phyloP scores from a whole-genome alignment of 1,284 basidiomycete genomes.

The Ustilago shanxiensis region DNA sequence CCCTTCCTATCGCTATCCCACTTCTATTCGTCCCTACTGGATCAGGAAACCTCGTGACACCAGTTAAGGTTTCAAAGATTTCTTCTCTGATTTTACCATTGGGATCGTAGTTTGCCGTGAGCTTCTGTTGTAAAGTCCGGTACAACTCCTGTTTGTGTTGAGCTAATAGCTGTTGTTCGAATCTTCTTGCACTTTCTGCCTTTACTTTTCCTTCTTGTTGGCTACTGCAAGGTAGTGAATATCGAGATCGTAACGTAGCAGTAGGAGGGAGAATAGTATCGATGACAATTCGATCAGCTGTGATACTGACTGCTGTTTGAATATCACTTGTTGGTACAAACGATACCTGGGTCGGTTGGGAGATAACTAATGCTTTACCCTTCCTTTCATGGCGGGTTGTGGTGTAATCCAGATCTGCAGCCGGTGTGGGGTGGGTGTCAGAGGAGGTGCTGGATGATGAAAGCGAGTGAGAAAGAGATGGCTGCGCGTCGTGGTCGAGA shows the following conservation, averaged over 20 bases:
- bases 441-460: background rate
- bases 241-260: slow-evolving; percentile 6
- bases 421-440: background rate
- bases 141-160: slow-evolving; percentile 25
- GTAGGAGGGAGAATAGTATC: slow-evolving; percentile 59
- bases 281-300: slow-evolving; percentile 50
- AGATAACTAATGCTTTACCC: slow-evolving; percentile 29
- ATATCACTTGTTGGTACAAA: slow-evolving; percentile 56
- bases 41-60: slow-evolving; percentile 33
- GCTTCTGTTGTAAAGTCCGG: background rate
- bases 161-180: slow-evolving; percentile 1
- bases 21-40: slow-evolving; percentile 16
- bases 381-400: slow-evolving; percentile 2
- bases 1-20: background rate
- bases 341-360: slow-evolving; percentile 40
- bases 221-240: background rate
- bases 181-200: background rate
- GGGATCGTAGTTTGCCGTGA: slow-evolving; percentile 35
- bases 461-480: background rate
- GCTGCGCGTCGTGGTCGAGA: background rate
- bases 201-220: background rate
- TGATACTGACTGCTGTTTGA: slow-evolving; percentile 54
- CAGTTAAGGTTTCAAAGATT: slow-evolving; percentile 26
- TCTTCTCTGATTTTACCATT: slow-evolving; percentile 29
- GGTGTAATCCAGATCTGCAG: slow-evolving; percentile 18